Evolutionary conservation across 1,284 basidiomycete species (phyloP).

Genomic region (Pyrrhoderma noxium): DNA sequence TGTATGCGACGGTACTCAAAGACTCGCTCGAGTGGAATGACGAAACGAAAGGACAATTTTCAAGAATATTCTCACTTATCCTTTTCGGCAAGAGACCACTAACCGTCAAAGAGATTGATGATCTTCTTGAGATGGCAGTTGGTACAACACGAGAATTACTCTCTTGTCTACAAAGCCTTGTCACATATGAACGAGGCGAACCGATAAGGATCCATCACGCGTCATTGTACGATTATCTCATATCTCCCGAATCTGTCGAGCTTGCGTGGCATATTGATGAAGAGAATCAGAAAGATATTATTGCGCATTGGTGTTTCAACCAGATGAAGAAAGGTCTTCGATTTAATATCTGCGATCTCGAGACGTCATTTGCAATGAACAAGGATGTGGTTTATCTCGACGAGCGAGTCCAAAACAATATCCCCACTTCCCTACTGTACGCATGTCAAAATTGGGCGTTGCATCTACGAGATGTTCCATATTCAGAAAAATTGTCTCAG

Average conservation of each 20-base stretch:
- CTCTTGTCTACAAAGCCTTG: not conserved
- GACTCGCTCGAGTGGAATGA: not conserved
- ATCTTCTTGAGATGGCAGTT: not conserved
- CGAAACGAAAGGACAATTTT: not conserved
- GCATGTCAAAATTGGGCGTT: not conserved
- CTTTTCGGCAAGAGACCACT: not conserved
- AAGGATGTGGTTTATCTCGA: not conserved
- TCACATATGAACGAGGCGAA: not conserved
- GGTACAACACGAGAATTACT: not conserved
- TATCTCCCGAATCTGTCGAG: not conserved
- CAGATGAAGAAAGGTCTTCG: slow-evolving; percentile 25
- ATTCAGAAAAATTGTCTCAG: no score
- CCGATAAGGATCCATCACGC: not conserved
- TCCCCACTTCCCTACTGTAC: not conserved
- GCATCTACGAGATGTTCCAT: not conserved
- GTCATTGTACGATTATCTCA: not conserved
- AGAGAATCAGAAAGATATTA: not conserved
- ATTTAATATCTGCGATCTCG: slow-evolving; percentile 56
- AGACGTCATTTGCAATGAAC: slow-evolving; percentile 19
- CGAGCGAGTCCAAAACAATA: not conserved
- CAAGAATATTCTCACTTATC: not conserved
- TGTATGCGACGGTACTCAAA: not conserved
- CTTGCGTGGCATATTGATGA: not conserved
- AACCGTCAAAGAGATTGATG: not conserved
- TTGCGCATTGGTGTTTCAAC: not conserved